Conservation (phyloP, 169 alveolate species). For the Hammondia hammondi region DNA sequence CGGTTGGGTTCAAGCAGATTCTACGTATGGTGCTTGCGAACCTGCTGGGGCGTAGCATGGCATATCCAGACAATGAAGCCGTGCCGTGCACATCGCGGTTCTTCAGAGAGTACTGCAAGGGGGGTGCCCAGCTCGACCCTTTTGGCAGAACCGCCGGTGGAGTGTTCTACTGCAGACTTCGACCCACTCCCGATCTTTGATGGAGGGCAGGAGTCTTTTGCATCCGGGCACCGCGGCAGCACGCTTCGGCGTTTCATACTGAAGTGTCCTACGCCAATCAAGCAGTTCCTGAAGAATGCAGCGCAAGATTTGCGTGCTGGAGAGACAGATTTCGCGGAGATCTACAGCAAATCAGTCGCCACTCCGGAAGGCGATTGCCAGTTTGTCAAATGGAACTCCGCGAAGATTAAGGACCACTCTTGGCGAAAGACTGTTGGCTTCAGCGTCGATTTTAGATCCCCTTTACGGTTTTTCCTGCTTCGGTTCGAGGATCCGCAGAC, state of each 20-base stretch:
- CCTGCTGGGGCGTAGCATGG: not conserved
- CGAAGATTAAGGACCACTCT: not conserved
- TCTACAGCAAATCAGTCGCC: not conserved
- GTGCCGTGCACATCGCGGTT: not conserved
- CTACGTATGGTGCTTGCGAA: not conserved
- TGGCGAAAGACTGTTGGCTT: not conserved
- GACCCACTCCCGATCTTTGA: not conserved
- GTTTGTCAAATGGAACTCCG: not conserved
- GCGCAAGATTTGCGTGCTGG: not conserved
- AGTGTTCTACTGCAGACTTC: not conserved
- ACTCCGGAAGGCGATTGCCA: not conserved
- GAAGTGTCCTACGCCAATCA: not conserved
- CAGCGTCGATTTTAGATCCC: not conserved
- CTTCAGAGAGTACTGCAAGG: not conserved
- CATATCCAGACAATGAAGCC: not conserved
- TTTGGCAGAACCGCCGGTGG: not conserved
- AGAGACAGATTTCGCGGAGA: conserved; percentile 19
- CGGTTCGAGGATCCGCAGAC: not conserved
- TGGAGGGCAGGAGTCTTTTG: not conserved
- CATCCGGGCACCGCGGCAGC: not conserved
- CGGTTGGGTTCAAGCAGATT: not conserved
- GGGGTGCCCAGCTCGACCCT: not conserved
- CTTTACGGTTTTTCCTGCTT: not conserved
- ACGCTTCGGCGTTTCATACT: not conserved
- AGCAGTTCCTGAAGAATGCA: not conserved